Evolutionary conservation across 2,329 filamentous ascomycete species (phyloP).

Genomic region (Xylariales sp.): DNA sequence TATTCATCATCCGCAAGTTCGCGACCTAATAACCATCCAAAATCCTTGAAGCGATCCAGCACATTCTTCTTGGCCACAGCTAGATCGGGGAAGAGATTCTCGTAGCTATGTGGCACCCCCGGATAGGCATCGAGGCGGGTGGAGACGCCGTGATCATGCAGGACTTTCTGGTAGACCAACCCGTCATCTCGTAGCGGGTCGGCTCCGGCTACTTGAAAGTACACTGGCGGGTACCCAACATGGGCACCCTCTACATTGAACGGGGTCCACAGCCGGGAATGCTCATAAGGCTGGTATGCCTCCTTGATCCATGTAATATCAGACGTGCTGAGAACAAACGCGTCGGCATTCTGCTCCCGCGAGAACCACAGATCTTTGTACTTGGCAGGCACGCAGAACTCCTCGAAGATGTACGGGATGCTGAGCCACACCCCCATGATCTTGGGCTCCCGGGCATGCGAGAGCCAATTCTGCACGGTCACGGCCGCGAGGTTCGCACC

Average conservation of each 20-base stretch:
- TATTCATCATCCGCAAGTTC: no score
- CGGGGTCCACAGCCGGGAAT: not conserved
- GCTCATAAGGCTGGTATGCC: not conserved
- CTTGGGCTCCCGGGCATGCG: not conserved
- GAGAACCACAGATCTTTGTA: not conserved
- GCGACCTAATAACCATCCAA: not conserved
- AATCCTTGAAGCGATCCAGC: not conserved
- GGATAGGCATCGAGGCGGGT: not conserved
- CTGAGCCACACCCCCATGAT: not conserved
- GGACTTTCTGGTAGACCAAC: not conserved
- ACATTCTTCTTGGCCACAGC: not conserved
- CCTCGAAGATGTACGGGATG: not conserved
- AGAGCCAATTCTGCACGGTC: not conserved
- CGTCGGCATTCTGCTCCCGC: not conserved
- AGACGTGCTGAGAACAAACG: not conserved
- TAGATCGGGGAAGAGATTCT: not conserved
- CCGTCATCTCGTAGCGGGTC: not conserved
- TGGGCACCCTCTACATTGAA: not conserved
- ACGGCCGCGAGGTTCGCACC: not conserved
- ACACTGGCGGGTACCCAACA: not conserved
- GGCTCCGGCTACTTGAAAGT: not conserved
- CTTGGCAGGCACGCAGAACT: not conserved
- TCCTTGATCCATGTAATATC: not conserved
- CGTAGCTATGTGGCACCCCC: not conserved
- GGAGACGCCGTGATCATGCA: not conserved